Evolutionary conservation across 1,284 basidiomycete species (phyloP).

Genomic region (Ceratobasidium sp.): DNA sequence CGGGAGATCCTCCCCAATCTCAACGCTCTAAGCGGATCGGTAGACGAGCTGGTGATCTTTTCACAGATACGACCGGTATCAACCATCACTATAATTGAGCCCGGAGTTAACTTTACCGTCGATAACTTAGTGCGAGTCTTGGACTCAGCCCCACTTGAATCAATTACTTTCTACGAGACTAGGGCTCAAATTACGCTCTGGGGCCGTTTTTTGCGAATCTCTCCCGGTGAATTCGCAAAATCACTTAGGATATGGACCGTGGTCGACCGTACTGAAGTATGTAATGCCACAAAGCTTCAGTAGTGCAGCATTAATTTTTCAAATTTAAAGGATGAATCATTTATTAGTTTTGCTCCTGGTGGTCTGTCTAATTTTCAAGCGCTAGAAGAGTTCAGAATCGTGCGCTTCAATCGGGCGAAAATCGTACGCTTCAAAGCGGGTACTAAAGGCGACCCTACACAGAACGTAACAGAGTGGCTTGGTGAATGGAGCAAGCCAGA

Average conservation of each 20-base stretch:
- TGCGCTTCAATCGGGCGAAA: neutral
- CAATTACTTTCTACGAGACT: neutral
- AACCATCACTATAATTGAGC: neutral
- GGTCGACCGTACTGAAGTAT: neutral
- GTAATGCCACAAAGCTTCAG: no score
- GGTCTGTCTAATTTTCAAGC: neutral
- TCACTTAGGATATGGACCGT: neutral
- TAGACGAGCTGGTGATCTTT: neutral
- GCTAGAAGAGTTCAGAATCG: neutral
- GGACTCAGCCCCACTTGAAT: neutral
- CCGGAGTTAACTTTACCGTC: no score
- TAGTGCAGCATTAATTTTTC: no score
- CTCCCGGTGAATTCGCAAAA: neutral
- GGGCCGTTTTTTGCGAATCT: neutral
- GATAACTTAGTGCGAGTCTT: neutral
- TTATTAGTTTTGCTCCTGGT: neutral
- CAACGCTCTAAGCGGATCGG: neutral
- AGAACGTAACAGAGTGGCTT: neutral
- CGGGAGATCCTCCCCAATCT: neutral
- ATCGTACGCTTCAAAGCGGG: no score
- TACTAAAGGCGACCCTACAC: neutral
- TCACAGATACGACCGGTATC: neutral
- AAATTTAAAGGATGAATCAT: neutral
- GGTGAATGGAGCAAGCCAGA: neutral
- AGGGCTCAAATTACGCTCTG: neutral